phyloP scores from a whole-genome alignment of 2,329 filamentous ascomycete species.

The Apiospora malaysiana region DNA sequence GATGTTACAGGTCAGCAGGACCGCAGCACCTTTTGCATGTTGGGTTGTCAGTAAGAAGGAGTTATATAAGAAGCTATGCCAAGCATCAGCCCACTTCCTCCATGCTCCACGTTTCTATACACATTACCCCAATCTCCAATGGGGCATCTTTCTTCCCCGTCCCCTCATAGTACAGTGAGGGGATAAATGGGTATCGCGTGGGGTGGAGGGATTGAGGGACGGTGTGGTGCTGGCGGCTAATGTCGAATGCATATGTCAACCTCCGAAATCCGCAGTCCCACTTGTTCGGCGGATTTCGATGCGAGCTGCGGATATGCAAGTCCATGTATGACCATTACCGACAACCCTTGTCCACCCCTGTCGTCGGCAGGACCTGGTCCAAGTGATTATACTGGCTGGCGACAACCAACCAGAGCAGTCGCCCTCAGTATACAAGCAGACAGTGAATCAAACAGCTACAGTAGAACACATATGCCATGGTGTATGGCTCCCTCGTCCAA shows the following conservation, averaged over 20 bases:
- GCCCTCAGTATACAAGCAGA: background rate
- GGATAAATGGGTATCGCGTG: background rate
- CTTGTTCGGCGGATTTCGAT: slow-evolving; percentile 14
- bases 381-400: background rate
- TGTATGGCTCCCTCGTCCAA: background rate
- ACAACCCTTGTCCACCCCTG: background rate
- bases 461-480: background rate
- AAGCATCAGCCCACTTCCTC: slow-evolving; percentile 17
- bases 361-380: too few species aligned
- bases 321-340: background rate
- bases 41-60: background rate
- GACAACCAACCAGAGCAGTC: background rate
- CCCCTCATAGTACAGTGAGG: background rate
- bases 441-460: background rate
- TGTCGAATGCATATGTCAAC: background rate
- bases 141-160: slow-evolving; percentile 3
- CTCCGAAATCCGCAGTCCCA: slow-evolving; percentile 7
- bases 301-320: slow-evolving; percentile 10
- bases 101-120: background rate
- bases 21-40: background rate
- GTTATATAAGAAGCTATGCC: background rate
- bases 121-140: slow-evolving; percentile 8
- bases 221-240: slow-evolving; percentile 14
- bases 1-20: background rate
- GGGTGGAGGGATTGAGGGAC: background rate